Evolutionary conservation across 257 asterid species (phyloP).

Genomic region (Striga asiatica): DNA sequence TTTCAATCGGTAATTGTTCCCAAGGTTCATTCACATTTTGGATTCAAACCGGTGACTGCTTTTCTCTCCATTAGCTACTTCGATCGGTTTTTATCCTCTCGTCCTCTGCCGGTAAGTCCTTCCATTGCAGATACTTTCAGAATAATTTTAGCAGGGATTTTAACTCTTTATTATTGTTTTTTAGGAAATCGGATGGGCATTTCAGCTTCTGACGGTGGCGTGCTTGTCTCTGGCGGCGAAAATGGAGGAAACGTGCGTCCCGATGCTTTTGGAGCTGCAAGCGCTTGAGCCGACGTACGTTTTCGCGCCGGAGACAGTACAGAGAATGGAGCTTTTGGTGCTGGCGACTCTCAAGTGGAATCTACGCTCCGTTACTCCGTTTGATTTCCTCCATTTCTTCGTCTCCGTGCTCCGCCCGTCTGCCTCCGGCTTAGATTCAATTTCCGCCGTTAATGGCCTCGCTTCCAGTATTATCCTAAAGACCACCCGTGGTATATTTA

Average conservation of each 20-base stretch:
- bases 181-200: slow-evolving; percentile 33
- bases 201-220: slow-evolving; percentile 37
- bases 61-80: slow-evolving; percentile 44
- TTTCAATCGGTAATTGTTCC: no score
- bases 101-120: slow-evolving; percentile 24
- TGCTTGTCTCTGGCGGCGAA: slow-evolving; percentile 52
- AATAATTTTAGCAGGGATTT: background rate
- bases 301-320: slow-evolving; percentile 31
- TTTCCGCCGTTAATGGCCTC: background rate
- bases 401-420: slow-evolving; percentile 25
- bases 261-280: slow-evolving; percentile 37
- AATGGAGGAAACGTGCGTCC: slow-evolving; percentile 39
- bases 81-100: slow-evolving; percentile 34
- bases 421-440: slow-evolving; percentile 9
- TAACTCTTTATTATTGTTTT: background rate
- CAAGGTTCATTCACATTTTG: slow-evolving; percentile 36
- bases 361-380: slow-evolving; percentile 47
- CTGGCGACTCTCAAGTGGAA: slow-evolving; percentile 37
- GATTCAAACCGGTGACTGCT: slow-evolving; percentile 42
- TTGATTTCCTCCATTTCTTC: slow-evolving; percentile 41
- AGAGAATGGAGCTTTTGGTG: slow-evolving; percentile 47
- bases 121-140: no score
- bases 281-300: slow-evolving; percentile 17
- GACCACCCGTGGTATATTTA: slow-evolving; percentile 35
- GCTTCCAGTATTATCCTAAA: slow-evolving; percentile 31